phyloP scores from a whole-genome alignment of 345 rosid genomes.

The Melastoma malabathricum region DNA sequence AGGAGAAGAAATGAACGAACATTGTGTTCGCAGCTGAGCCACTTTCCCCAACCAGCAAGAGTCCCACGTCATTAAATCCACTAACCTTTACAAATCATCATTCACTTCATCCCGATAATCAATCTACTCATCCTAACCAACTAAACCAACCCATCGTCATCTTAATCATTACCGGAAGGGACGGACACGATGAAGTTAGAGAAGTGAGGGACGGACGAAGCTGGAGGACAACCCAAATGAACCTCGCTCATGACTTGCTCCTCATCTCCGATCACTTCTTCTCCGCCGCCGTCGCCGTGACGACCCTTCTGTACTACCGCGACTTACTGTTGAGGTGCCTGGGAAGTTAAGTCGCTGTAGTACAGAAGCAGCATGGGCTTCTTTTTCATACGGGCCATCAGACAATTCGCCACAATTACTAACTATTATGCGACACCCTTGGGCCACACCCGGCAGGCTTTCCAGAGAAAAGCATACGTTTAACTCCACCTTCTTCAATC shows the following conservation, averaged over 20 bases:
- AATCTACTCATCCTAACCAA: neutral
- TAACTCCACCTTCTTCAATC: no score
- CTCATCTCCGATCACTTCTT: no score
- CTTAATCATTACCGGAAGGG: conserved; percentile 29
- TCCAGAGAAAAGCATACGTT: no score
- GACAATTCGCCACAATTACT: no score
- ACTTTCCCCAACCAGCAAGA: no score
- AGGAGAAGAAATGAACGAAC: no score
- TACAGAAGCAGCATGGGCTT: no score
- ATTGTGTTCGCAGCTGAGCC: no score
- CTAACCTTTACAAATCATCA: conserved; percentile 17
- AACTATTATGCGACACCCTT: no score
- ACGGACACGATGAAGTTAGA: conserved; percentile 49
- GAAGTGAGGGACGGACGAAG: conserved; percentile 34
- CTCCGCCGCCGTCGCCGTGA: conserved; percentile 2
- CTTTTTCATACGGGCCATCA: no score
- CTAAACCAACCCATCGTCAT: neutral
- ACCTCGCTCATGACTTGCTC: conserved; percentile 83
- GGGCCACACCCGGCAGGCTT: no score
- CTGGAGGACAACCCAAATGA: conserved; percentile 69
- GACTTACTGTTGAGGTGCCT: conserved; percentile 13
- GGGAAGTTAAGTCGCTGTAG: conserved; percentile 41
- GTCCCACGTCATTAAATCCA: neutral
- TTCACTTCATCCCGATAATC: conserved; percentile 13
- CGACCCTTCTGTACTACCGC: no score